Evolutionary conservation across 345 rosid genomes (phyloP), one percentile per base, ranked within the genome.

Genomic region (Populus pruinosa): DNA sequence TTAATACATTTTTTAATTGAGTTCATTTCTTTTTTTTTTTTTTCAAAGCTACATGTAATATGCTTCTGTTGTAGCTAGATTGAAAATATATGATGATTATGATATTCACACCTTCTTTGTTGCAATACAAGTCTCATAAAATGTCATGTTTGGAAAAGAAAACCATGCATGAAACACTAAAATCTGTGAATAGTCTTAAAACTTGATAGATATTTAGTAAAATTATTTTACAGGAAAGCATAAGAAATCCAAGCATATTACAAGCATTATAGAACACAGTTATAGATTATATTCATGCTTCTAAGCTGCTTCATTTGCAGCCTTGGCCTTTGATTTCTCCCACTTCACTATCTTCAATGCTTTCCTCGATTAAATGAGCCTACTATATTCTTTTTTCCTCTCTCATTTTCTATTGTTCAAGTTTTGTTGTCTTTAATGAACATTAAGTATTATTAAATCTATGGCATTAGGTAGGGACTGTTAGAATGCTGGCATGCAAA

Each of bases 391-490:
- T 64, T 66, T 49, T 63, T 35, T 78, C 79, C 66, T 74, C 59
- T 47, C 17, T 69, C 55, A 21, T 27, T 27, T 70, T 82, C 84
- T 73, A 74, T 38, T 74, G 62, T 65, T 74, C 82, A 6, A 78
- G 67, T 35, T 78, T 79, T 49, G 47, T 65, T 29, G 31, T 70
- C 84, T 78, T 50, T 7, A 55, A 8, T 20, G 10, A 55, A 55
- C 10, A n/a, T 55, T 55, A 21, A 25, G 61, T 1, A 0, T 44
- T 55, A 9, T 6, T 55, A 50, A 5, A 50, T 0, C 59, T 50
- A 20, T 17, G 59, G n/a, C 59, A 18, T 50, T 18, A 50, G 5
- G n/a, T 50, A n/a, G 61, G 61, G 61, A n/a, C n/a, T n/a, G n/a
- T n/a, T n/a, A n/a, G n/a, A n/a, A n/a, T n/a, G n/a, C n/a, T n/a